Percentiles rank a stretch among this genome's conserved stretches.
phyloP scores from a whole-genome alignment of 768 basidiomycete genomes.

The Suillus spraguei region DNA sequence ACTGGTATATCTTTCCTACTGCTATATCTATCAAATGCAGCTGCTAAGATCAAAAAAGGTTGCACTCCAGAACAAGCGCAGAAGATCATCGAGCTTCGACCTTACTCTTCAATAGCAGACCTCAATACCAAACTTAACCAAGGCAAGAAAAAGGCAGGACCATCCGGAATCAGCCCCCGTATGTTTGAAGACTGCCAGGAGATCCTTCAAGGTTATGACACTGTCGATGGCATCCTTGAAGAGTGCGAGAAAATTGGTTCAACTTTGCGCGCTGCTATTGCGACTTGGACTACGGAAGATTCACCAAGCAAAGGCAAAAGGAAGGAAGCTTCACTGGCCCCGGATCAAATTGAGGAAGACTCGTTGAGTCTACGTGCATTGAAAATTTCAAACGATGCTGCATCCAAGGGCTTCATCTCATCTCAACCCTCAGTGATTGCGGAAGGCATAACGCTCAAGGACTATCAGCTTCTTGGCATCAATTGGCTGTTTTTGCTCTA shows the following conservation, averaged over 20 bases:
- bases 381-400: slow-evolving; percentile 40
- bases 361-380: slow-evolving; percentile 59
- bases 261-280: slow-evolving; percentile 70
- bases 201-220: slow-evolving; percentile 83
- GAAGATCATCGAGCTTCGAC: slow-evolving; percentile 75
- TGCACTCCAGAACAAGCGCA: slow-evolving; percentile 83
- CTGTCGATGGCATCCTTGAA: slow-evolving; percentile 86
- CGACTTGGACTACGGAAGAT: slow-evolving; percentile 64
- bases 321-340: slow-evolving; percentile 34
- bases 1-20: slow-evolving; percentile 53
- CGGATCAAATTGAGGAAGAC: slow-evolving; percentile 57
- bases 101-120: slow-evolving; percentile 77
- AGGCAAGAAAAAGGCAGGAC: slow-evolving; percentile 85
- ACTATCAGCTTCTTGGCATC: slow-evolving; percentile 96
- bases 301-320: slow-evolving; percentile 39
- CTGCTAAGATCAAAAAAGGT: slow-evolving; percentile 43
- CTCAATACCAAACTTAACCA: slow-evolving; percentile 75
- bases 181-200: slow-evolving; percentile 89
- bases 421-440: slow-evolving; percentile 72
- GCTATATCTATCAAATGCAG: not conserved
- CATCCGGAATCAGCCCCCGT: slow-evolving; percentile 81
- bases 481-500: slow-evolving; percentile 96
- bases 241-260: slow-evolving; percentile 88
- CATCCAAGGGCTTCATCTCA: slow-evolving; percentile 66
- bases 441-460: slow-evolving; percentile 79